These are phyloP conservation scores for Leishmania tropica DNA, from an alignment of 208 protist species.

Conservation along the genomic window DNA sequence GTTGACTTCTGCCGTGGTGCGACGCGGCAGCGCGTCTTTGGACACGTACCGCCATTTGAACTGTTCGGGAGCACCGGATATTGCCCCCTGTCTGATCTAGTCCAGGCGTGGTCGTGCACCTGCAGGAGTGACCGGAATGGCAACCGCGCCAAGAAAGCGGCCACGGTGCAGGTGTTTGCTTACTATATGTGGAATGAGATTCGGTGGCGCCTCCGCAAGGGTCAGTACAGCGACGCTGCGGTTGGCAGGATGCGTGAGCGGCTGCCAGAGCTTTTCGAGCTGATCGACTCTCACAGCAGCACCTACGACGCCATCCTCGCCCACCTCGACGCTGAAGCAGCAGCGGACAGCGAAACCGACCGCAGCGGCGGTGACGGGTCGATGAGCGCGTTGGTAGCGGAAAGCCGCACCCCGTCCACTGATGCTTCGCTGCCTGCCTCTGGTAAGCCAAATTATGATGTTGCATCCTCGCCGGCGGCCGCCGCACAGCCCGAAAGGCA, in stretches of 20 bases:
- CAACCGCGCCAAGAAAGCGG: background rate
- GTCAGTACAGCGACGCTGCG: conserved; percentile 20
- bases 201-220: conserved; percentile 27
- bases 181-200: conserved; percentile 36
- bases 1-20: conserved; percentile 25
- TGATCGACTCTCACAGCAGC: conserved; percentile 17
- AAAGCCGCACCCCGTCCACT: background rate
- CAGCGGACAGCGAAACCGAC: background rate
- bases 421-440: background rate
- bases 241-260: conserved; percentile 17
- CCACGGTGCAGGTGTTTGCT: conserved; percentile 14
- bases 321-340: conserved; percentile 12
- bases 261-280: conserved; percentile 22
- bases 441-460: background rate
- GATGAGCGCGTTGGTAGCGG: background rate
- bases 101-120: conserved; percentile 43
- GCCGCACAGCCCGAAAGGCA: conserved; percentile 5
- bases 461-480: background rate
- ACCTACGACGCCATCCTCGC: conserved; percentile 24
- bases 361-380: background rate
- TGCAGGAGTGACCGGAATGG: conserved; percentile 7
- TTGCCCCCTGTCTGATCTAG: conserved; percentile 59
- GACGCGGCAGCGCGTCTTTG: conserved; percentile 23
- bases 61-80: conserved; percentile 61
- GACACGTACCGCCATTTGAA: conserved; percentile 52